Conservation (phyloP, 331 rosid genomes). For the Quercus lobata region DNA sequence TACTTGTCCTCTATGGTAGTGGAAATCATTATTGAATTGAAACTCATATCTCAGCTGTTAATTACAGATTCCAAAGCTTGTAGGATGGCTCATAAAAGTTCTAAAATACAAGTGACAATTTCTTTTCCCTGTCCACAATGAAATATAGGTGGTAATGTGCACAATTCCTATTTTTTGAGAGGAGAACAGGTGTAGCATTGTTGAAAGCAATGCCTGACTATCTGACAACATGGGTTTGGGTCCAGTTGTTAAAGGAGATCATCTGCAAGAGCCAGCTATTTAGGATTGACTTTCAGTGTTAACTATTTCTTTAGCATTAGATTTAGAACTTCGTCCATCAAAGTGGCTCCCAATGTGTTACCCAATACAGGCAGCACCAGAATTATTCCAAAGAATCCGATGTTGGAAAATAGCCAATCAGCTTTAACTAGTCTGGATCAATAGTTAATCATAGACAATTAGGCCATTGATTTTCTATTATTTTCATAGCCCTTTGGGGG, state of each 20-base stretch:
- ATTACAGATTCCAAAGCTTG: background rate
- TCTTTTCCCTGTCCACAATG: too few relatives aligned
- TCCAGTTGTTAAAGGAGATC: background rate
- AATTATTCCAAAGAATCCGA: background rate
- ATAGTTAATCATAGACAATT: background rate
- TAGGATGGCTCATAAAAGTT: background rate
- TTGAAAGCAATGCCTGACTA: background rate
- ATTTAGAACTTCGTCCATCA: background rate
- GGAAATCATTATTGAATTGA: background rate
- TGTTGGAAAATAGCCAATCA: background rate
- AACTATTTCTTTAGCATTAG: background rate
- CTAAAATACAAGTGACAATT: background rate
- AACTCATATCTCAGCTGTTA: background rate
- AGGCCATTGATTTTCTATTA: background rate
- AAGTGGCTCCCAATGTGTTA: background rate
- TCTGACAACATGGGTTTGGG: background rate
- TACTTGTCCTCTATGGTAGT: background rate
- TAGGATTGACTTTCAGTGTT: background rate
- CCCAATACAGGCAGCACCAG: background rate
- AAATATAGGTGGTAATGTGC: too few relatives aligned
- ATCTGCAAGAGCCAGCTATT: background rate
- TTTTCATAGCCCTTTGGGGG: background rate
- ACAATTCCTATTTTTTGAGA: too few relatives aligned
- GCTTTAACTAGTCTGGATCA: background rate
- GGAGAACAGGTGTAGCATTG: background rate